A percentile compares a stretch with the other conserved stretches of the same genome.
These are phyloP conservation scores for Bipolaris cookei DNA, from an alignment of 2,329 filamentous ascomycete species.

Conservation along the genomic window DNA sequence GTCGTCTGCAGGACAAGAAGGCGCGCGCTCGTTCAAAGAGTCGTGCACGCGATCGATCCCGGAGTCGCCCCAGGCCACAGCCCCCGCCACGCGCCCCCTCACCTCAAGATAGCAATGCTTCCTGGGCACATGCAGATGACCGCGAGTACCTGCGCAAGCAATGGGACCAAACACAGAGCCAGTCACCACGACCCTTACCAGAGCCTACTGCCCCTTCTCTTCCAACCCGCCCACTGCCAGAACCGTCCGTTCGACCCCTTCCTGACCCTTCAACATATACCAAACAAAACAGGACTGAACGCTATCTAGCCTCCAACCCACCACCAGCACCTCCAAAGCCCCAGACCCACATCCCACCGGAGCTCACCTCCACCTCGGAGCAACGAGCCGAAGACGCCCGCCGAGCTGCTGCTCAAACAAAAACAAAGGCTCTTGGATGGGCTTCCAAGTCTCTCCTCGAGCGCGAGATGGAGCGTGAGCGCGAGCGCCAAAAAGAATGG, in stretches of 20 bases:
- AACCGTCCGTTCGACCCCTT: conserved; percentile 42
- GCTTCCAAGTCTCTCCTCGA: conserved; percentile 75
- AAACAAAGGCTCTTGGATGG: conserved; percentile 68
- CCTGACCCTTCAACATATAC: conserved; percentile 44
- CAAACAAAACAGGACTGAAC: conserved; percentile 59
- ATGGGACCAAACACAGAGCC: conserved; percentile 54
- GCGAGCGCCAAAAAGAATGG: conserved; percentile 79
- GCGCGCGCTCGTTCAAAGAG: conserved; percentile 48
- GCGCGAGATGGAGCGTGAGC: conserved; percentile 80
- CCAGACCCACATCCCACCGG: conserved; percentile 52
- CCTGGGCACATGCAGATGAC: conserved; percentile 68
- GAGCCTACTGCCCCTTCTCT: conserved; percentile 38
- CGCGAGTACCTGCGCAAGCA: conserved; percentile 67
- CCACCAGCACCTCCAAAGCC: conserved; percentile 57
- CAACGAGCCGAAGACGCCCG: conserved; percentile 67
- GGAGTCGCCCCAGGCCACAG: conserved; percentile 42
- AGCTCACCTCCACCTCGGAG: conserved; percentile 65
- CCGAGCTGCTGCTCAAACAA: conserved; percentile 63
- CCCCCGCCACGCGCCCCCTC: conserved; percentile 49
- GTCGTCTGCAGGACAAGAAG: conserved; percentile 52
- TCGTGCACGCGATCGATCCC: conserved; percentile 44
- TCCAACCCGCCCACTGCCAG: conserved; percentile 59
- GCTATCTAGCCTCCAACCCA: conserved; percentile 63
- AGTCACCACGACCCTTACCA: conserved; percentile 46
- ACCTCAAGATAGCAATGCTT: conserved; percentile 62